Evolutionary conservation across 23 red algal species (phyloP), one percentile per base, ranked within the genome.

Genomic region (Agarophyton chilense): DNA sequence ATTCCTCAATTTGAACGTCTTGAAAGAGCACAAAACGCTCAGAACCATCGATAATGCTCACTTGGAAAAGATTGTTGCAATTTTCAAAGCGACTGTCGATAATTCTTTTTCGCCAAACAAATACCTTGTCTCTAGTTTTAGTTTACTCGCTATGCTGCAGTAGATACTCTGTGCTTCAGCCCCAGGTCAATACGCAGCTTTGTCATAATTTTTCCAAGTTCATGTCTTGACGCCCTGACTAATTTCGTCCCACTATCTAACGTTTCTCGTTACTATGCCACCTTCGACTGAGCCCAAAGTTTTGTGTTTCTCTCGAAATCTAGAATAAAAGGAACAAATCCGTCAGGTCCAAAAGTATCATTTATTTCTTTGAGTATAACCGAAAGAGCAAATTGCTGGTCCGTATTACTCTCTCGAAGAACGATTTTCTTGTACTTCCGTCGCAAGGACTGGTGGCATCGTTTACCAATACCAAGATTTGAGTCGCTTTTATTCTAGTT

Each of bases 401-500:
- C 35, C 19, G 25, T 54, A 19, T 16, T n/a, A 0, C 26, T 53
- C 17, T 0, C 4, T 19, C 7, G 25, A 9, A 64, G 0, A 10
- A 22, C 21, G 17, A 84, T n/a, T 2, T 84, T 84, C n/a, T 41
- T 60, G 19, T 26, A 84, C 17, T 12, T 24, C 33, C 6, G n/a
- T 32, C 0, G 79, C 14, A 84, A 34, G 5, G 79, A 52, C 24
- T 70, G 0, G 24, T 86, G 81, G 81, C 44, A 86, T 17, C 81
- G 9, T 26, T 86, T 1, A 25, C 60, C 79, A 24, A 67, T 33
- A 11, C 33, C 45, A 24, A 84, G 53, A 21, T 52, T 67, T 16
- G 0, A 67, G 79, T 84, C 24, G 53, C 79, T 65, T 84, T 52
- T n/a, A 66, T 65, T 33, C 79, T 26, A 6, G 79, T 84, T 24